Evolutionary conservation across 768 basidiomycete genomes (phyloP), one percentile per base, ranked within the genome.

Genomic region (Hygrocybe punicea): DNA sequence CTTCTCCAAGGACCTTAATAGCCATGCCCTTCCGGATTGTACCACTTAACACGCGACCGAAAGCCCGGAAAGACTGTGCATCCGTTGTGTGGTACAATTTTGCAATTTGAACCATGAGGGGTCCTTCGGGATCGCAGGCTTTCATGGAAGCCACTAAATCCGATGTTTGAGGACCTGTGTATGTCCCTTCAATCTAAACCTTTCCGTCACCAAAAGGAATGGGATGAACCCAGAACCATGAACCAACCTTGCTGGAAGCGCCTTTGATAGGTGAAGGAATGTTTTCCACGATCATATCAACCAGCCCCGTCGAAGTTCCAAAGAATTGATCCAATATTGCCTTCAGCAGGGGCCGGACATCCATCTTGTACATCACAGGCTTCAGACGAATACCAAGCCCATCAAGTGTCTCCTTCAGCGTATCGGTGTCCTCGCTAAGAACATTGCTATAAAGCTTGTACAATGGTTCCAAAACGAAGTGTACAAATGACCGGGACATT

Each of bases 401-500:
- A 9, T 74, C 76, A 46, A 99, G 77, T 3, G 96, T 99, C 57
- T 78, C 79, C 68, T 86, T 89, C 35, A 99, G 81, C 33, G 81
- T 80, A n/a, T 92, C 94, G 0, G 91, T 89, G 63, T 98, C 93
- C 71, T 96, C 91, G 66, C 94, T 94, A 40, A 99, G 76, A 4
- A 98, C 96, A 69, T 94, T 82, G 58, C 90, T 92, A 73, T 99
- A 98, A 29, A 99, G 80, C 76, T 98, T 99, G 78, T 98, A 99
- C 48, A 99, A 72, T 16, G 97, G 97, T 58, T 94, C 93, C 65
- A 99, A 78, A 64, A 99, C 87, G 74, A 99, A 99, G 67, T 97
- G 89, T 44, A 97, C 91, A 64, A 99, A 99, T 34, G 91, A 85
- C 24, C 97, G 82, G 50, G 82, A 81, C 42, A 84, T 78, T 63